Base-by-base conservation (phyloP, 1,284 basidiomycete genomes). In the Cryptococcus sp. region DNA sequence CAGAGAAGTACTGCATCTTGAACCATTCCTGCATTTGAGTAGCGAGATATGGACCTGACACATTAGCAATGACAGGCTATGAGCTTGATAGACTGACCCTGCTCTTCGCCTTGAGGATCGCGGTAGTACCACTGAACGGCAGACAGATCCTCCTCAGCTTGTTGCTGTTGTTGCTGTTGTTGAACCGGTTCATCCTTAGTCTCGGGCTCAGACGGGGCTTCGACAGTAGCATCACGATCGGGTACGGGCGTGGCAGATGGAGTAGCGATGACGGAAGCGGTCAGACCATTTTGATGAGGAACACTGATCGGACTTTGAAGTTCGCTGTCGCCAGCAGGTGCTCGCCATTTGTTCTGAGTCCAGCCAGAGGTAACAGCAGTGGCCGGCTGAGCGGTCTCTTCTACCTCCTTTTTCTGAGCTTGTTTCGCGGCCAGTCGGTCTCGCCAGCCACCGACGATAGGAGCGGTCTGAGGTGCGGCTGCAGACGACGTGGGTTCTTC, bases 21-120 rank as follows among this genome's bases (percentile, higher is more conserved):
- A 85, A 88, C 94, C 94, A 98, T 63, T 90, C 89, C 76, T 98
- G 92, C 94, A 98, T 98, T 55, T 88, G 72, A 57, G 86, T 83
- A 23, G 88, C 91, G 40, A 82, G 81, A 80, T 98, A 98, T 2
- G 94, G 94, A 48, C 91, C 91, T 91, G 57, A 2, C 56, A 51
- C 25, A 39, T 58, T 45, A 58, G 54, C 46, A 11, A 23, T 37
- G 7, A 39, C 36, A 39, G 16, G 34, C 10, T 22, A 48, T 14
- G 31, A 11, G 3, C 23, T 43, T 10, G 28, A 32, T 19, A 13
- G 25, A 54, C 77, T 61, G 61, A 84, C 91, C 92, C 82, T 97
- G 92, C 45, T 93, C 78, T 59, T 87, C 83, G 28, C 91, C 91
- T 56, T 85, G 83, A 14, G 89, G 91, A 72, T 97, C 92, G 49